A percentile compares a stretch with the other conserved stretches of the same genome.
Conservation (phyloP, 768 basidiomycete species). For the Phallus indusiatus region DNA sequence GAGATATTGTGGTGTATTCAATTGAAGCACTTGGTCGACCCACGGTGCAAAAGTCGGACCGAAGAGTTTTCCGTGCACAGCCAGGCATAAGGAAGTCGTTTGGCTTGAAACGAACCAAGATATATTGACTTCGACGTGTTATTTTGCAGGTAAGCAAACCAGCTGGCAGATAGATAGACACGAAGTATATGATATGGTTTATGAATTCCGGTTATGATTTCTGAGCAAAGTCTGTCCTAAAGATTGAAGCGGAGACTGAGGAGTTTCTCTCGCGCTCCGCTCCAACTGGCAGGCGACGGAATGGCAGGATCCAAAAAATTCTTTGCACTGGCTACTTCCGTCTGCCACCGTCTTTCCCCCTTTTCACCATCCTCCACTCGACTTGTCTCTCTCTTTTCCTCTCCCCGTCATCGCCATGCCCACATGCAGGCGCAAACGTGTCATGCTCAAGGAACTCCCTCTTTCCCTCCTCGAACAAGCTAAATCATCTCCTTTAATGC, state of each 20-base stretch:
- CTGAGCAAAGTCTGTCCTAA: no score
- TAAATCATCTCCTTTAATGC: slow-evolving; percentile 53
- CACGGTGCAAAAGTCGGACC: no score
- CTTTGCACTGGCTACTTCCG: slow-evolving; percentile 8
- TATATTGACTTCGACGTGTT: no score
- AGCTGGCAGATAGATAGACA: no score
- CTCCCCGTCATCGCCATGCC: slow-evolving; percentile 49
- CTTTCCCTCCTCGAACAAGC: slow-evolving; percentile 56
- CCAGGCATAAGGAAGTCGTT: no score
- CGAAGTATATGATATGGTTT: no score
- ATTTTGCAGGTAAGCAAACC: no score
- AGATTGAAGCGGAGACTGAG: neutral
- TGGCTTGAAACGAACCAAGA: no score
- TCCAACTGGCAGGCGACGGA: slow-evolving; percentile 9
- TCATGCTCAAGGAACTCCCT: slow-evolving; percentile 78
- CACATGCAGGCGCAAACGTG: slow-evolving; percentile 83
- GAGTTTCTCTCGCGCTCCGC: slow-evolving; percentile 5
- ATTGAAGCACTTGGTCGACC: no score
- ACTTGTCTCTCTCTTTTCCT: neutral
- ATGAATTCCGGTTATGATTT: no score
- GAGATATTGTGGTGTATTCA: no score
- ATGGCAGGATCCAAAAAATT: slow-evolving; percentile 7
- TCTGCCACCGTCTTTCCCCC: slow-evolving; percentile 7
- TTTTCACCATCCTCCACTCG: slow-evolving; percentile 7
- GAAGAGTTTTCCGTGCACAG: no score